Conservation (phyloP, 1,284 basidiomycete genomes). For the Xerocomus amazonicus region DNA sequence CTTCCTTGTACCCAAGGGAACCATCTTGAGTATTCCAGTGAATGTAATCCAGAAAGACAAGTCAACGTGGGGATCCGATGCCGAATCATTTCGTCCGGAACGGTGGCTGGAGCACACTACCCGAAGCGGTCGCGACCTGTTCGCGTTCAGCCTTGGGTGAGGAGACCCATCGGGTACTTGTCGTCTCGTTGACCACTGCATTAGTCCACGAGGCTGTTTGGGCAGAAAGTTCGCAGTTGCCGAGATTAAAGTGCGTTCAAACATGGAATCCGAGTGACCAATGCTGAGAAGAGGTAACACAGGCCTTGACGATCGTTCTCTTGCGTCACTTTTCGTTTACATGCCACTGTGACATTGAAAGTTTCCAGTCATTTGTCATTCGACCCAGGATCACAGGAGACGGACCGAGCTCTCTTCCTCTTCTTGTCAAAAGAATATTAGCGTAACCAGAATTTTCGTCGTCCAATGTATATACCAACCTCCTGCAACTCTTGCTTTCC, state of each 20-base stretch:
- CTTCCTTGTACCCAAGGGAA: conserved; percentile 53
- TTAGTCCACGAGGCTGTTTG: conserved; percentile 53
- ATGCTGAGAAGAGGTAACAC: conserved; percentile 5
- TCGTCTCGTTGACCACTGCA: conserved; percentile 7
- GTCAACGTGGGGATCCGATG: conserved; percentile 55
- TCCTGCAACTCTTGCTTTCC: conserved; percentile 1
- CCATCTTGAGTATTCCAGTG: conserved; percentile 50
- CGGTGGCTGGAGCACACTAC: conserved; percentile 49
- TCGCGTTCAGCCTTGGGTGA: conserved; percentile 57
- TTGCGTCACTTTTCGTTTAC: conserved; percentile 50
- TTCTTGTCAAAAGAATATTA: conserved; percentile 39
- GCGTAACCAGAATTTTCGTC: conserved; percentile 12
- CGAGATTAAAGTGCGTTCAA: conserved; percentile 49
- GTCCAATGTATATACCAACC: neutral
- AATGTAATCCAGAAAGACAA: conserved; percentile 55
- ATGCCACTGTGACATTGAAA: conserved; percentile 47
- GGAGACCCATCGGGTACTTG: conserved; percentile 8
- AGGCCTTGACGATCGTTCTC: conserved; percentile 47
- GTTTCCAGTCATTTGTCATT: conserved; percentile 60
- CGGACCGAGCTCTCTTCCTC: conserved; percentile 49
- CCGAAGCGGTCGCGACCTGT: conserved; percentile 40
- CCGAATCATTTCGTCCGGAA: conserved; percentile 51
- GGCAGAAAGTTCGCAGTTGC: conserved; percentile 51
- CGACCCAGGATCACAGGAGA: conserved; percentile 53
- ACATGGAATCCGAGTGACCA: neutral